These are phyloP conservation scores for Myxozyma neotropica DNA, from an alignment of 805 yeast species.

Conservation along the genomic window DNA sequence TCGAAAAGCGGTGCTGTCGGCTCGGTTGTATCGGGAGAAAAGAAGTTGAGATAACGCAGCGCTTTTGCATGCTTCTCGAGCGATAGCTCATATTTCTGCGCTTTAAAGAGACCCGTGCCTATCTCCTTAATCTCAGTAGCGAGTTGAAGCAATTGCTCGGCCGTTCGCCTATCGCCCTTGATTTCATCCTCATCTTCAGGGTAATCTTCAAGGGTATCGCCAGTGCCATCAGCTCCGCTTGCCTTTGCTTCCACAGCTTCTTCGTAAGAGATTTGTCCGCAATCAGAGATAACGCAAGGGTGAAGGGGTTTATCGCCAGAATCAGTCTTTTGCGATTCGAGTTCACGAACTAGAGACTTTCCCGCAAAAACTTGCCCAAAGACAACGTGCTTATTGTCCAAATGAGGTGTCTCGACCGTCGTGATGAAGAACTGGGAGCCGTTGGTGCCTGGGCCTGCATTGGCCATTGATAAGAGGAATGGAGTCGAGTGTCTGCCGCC, in stretches of 20 bases:
- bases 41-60: slow-evolving; percentile 66
- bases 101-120: slow-evolving; percentile 78
- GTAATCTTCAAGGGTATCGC: slow-evolving; percentile 76
- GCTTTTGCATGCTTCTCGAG: slow-evolving; percentile 73
- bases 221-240: slow-evolving; percentile 67
- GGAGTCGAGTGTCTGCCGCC: slow-evolving; percentile 79
- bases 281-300: slow-evolving; percentile 71
- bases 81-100: slow-evolving; percentile 59
- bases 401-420: slow-evolving; percentile 88
- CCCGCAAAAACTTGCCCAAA: slow-evolving; percentile 76
- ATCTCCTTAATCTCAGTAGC: slow-evolving; percentile 67
- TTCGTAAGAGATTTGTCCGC: slow-evolving; percentile 72
- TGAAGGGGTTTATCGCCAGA: slow-evolving; percentile 68
- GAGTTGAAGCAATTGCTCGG: slow-evolving; percentile 68
- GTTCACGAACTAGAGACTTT: slow-evolving; percentile 49
- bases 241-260: slow-evolving; percentile 44
- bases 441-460: slow-evolving; percentile 92
- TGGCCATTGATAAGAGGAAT: slow-evolving; percentile 92
- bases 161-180: slow-evolving; percentile 51
- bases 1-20: slow-evolving; percentile 24
- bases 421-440: slow-evolving; percentile 96
- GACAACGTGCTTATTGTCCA: slow-evolving; percentile 94
- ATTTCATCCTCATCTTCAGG: slow-evolving; percentile 72
- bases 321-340: slow-evolving; percentile 72
- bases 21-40: slow-evolving; percentile 61